Evolutionary conservation across 2,329 filamentous ascomycete genomes (phyloP).

Genomic region (Ophiostoma sp.): DNA sequence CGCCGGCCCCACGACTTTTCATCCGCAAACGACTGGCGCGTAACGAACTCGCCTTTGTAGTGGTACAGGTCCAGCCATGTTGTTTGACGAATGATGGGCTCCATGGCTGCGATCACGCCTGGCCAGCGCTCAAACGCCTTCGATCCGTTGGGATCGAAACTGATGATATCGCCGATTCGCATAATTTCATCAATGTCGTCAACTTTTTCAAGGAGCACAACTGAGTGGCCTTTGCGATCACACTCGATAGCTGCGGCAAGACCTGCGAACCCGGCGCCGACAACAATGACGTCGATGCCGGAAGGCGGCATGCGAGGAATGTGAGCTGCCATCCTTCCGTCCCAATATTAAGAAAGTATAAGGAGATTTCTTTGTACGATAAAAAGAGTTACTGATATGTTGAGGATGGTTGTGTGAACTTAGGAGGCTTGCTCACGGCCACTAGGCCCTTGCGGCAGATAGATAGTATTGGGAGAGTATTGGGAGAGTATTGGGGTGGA

Average conservation of each 20-base stretch:
- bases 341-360: background rate
- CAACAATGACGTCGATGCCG: slow-evolving; percentile 50
- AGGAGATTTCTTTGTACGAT: too few species aligned
- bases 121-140: slow-evolving; percentile 59
- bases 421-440: background rate
- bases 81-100: slow-evolving; percentile 50
- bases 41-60: slow-evolving; percentile 52
- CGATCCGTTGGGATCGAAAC: slow-evolving; percentile 57
- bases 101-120: slow-evolving; percentile 50
- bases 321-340: background rate
- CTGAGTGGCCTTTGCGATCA: slow-evolving; percentile 55
- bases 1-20: slow-evolving; percentile 45
- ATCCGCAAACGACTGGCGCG: slow-evolving; percentile 43
- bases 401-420: background rate
- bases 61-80: slow-evolving; percentile 44
- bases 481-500: background rate
- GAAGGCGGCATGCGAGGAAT: slow-evolving; percentile 37
- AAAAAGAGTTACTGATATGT: background rate
- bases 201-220: slow-evolving; percentile 46
- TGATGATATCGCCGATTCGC: slow-evolving; percentile 50
- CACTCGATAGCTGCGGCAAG: slow-evolving; percentile 61
- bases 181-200: slow-evolving; percentile 42
- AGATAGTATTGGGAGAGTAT: too few species aligned
- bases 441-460: background rate
- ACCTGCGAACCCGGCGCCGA: slow-evolving; percentile 58